These are phyloP conservation scores for Bryoerythrophyllum caledonicum DNA, from an alignment of 225 moss, liverwort and hornwort species.

Conservation along the genomic window DNA sequence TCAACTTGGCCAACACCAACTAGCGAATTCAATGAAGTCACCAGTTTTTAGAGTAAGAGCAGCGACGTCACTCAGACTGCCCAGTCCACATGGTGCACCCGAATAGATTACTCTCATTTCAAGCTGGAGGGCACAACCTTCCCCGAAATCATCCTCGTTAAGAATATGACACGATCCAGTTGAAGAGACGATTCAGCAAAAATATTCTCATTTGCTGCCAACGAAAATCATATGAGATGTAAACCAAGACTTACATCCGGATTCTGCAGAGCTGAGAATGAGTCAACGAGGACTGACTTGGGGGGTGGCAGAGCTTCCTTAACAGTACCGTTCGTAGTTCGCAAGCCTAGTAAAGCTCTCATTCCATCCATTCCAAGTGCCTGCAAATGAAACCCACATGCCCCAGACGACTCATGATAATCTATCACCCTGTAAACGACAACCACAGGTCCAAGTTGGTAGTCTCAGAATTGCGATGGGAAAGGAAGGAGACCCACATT, in stretches of 20 bases:
- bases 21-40: not conserved
- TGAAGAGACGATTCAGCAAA: no score
- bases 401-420: conserved; percentile 4
- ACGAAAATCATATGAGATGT: not conserved
- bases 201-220: conserved; percentile 4
- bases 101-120: conserved; percentile 14
- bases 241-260: conserved; percentile 65
- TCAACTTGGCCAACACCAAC: conserved; percentile 30
- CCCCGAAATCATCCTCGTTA: not conserved
- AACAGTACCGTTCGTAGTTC: conserved; percentile 65
- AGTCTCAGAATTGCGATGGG: conserved; percentile 9
- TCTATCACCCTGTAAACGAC: conserved; percentile 14
- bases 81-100: conserved; percentile 14
- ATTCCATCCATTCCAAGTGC: conserved; percentile 73
- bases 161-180: not conserved
- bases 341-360: conserved; percentile 80
- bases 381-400: conserved; percentile 40
- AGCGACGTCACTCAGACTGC: conserved; percentile 4
- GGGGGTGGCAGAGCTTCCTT: conserved; percentile 76
- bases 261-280: conserved; percentile 64
- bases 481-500: conserved; percentile 49
- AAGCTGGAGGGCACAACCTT: not conserved
- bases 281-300: conserved; percentile 57
- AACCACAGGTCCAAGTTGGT: conserved; percentile 13
- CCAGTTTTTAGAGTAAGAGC: not conserved